Evolutionary conservation across 176 grass and related monocot genomes (phyloP).

Genomic region (Chloris gayana): DNA sequence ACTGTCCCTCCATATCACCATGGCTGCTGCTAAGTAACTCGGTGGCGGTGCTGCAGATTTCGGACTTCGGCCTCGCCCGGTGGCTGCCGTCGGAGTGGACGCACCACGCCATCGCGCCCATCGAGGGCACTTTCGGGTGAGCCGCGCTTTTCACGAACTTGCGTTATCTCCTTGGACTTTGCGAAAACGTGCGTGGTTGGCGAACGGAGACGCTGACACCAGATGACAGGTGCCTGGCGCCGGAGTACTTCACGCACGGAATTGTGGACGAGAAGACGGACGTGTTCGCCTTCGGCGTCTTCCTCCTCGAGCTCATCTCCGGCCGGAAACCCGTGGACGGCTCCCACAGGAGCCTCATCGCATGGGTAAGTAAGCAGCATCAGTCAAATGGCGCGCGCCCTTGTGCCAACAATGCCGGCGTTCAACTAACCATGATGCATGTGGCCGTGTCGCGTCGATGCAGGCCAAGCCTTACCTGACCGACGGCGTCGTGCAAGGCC

Average conservation of each 20-base stretch:
- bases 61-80: slow-evolving; percentile 89
- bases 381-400: not conserved
- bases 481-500: slow-evolving; percentile 44
- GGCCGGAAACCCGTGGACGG: slow-evolving; percentile 87
- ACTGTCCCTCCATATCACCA: too few relatives aligned
- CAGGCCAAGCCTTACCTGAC: slow-evolving; percentile 86
- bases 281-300: slow-evolving; percentile 94
- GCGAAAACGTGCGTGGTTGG: not conserved
- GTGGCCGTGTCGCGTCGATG: not conserved
- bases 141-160: not conserved
- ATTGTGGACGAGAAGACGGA: slow-evolving; percentile 97
- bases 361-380: slow-evolving; percentile 49
- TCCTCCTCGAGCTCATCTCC: slow-evolving; percentile 95
- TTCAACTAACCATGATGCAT: not conserved
- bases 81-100: slow-evolving; percentile 97
- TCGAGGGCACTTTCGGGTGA: slow-evolving; percentile 96
- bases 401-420: not conserved
- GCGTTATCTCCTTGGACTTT: not conserved
- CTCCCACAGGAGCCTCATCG: slow-evolving; percentile 84
- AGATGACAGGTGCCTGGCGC: slow-evolving; percentile 72
- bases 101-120: slow-evolving; percentile 84
- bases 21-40: not conserved
- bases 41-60: slow-evolving; percentile 53
- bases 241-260: slow-evolving; percentile 94
- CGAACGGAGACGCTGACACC: not conserved